Base-by-base conservation (phyloP, 495 filamentous ascomycete genomes). In the Gamarada debralockiae region DNA sequence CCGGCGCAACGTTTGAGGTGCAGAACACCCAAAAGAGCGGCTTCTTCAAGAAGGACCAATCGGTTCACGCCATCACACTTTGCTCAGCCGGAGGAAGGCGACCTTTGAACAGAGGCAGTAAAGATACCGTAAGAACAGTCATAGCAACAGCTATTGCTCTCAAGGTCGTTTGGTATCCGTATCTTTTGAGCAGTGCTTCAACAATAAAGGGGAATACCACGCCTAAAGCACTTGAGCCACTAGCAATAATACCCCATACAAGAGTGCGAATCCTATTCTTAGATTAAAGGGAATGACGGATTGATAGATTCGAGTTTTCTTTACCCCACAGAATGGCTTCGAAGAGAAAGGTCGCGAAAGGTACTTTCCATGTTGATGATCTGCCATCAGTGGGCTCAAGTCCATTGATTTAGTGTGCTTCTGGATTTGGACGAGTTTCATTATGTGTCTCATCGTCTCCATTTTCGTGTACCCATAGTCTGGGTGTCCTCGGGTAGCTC, bases 191-290 rank as follows among this genome's bases (percentile, higher is more conserved):
- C 21, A 70, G 38, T 1, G 55, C 52, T 38, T 70, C 64, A 21
- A 70, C 21, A 25, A 57, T 37, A 27, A 72, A 65, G 3, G 71
- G 71, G 17, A 72, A 52, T 2, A 63, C 48, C 12, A 66, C 31
- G 3, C 69, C 71, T 1, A 56, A 64, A 12, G 67, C 49, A 2
- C 71, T 70, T 6, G 60, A 57, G 5, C 67, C 65, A 8, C 61
- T 64, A 51, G 61, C 71, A 4, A 73, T 53, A 36, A 74, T 51
- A 1, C 71, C 71, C 43, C 67, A 73, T 12, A 71, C 71, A 29
- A 73, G 55, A n/a, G n/a, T n/a, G n/a, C n/a, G n/a, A n/a, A n/a
- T n/a, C n/a, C n/a, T n/a, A n/a, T n/a, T n/a, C n/a, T n/a, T n/a
- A n/a, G n/a, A n/a, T n/a, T n/a, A n/a, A n/a, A n/a, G n/a, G n/a